Base-by-base conservation (phyloP, 345 rosid genomes). In the Conringia planisiliqua region DNA sequence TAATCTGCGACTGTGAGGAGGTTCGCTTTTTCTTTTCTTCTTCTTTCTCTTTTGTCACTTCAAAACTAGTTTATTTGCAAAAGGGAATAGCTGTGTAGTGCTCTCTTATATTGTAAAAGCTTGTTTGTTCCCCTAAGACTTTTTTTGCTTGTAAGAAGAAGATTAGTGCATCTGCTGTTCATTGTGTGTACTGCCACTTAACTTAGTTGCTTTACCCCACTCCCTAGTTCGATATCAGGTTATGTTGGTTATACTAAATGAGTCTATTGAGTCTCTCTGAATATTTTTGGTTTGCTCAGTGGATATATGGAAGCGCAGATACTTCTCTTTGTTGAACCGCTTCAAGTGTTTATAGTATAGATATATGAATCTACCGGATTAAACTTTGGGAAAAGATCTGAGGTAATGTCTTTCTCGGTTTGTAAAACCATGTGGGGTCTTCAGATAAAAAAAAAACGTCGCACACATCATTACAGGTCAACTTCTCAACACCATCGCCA, bases 61-160 rank as follows among this genome's bases (percentile, higher is more conserved):
- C 18, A 14, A 5, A 48, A 47, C 51, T 71, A 71, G 68, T 60
- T 36, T 47, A 71, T 67, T 48, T 16, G 68, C 68, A 38, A 48
- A 61, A 13, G 70, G 6, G 38, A 62, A 36, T 18, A n/a, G 12
- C 54, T 72, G 35, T 63, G 50, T 63, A 39, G 50, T 72, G 43
- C 26, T 62, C 54, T 72, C 26, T 40, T 72, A 14, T 54, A 40
- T 72, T 10, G 46, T 72, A 52, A 52, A 63, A 38, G 36, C 10
- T 52, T 52, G 62, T 20, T 63, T 22, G 30, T 11, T 16, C 32
- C 16, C 32, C 16, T 11, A 51, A 24, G 32, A 26, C 57, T 11
- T 51, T 22, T 22, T 10, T 9, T 20, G 26, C 26, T 51, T 29
- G 40, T 29, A 39, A 18, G 26, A 33, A 54, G 57, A 33, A 54